phyloP scores from a whole-genome alignment of 164 flowering plant genomes.

The Vitis riparia region DNA sequence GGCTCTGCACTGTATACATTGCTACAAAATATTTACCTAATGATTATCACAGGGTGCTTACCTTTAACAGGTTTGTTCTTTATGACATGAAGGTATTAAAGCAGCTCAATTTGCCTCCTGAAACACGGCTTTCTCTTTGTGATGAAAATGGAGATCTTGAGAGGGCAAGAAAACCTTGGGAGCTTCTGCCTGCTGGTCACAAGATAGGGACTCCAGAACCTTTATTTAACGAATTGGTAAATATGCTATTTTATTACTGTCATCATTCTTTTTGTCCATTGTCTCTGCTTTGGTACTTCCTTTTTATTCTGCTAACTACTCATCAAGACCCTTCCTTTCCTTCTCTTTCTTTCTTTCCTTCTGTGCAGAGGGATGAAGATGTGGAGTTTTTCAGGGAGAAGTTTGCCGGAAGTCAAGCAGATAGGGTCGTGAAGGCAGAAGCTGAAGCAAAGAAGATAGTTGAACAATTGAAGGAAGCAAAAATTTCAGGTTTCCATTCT shows the following conservation, averaged over 20 bases:
- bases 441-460: slow-evolving; percentile 17
- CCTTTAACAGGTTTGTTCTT: background rate
- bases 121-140: slow-evolving; percentile 47
- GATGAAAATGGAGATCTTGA: slow-evolving; percentile 67
- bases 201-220: slow-evolving; percentile 80
- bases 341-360: background rate
- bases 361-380: slow-evolving; percentile 69
- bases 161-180: slow-evolving; percentile 76
- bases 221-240: slow-evolving; percentile 83
- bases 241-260: no score
- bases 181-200: slow-evolving; percentile 69
- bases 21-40: no score
- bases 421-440: background rate
- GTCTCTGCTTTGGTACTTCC: background rate
- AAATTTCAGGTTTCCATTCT: slow-evolving; percentile 43
- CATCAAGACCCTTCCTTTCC: no score
- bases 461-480: background rate
- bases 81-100: slow-evolving; percentile 56
- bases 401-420: slow-evolving; percentile 8
- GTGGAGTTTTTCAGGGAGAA: slow-evolving; percentile 1
- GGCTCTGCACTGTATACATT: background rate
- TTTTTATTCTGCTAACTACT: no score
- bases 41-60: background rate
- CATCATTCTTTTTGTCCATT: background rate
- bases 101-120: slow-evolving; percentile 78